Evolutionary conservation across 1,284 basidiomycete species (phyloP).

Genomic region (Leccinum solheimii): DNA sequence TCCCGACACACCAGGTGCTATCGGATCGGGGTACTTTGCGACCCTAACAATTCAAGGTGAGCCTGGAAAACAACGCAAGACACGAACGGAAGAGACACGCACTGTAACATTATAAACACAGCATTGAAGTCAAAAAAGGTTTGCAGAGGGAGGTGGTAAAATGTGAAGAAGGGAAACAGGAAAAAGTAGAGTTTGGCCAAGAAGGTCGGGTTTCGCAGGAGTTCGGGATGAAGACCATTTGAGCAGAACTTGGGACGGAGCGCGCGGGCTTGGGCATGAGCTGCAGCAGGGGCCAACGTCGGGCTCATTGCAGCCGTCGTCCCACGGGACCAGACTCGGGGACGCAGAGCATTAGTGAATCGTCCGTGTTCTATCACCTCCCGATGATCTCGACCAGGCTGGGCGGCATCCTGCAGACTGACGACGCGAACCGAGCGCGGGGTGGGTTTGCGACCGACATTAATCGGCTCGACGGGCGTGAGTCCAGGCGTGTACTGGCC

Average conservation of each 20-base stretch:
- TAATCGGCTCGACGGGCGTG: conserved; percentile 43
- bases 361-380: conserved; percentile 57
- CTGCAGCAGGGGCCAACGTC: conserved; percentile 45
- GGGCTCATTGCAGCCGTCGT: conserved; percentile 50
- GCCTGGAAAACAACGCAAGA: conserved; percentile 8
- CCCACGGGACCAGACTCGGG: conserved; percentile 62
- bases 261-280: conserved; percentile 35
- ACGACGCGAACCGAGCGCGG: conserved; percentile 73
- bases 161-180: conserved; percentile 63
- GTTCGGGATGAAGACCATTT: conserved; percentile 60
- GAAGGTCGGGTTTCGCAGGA: conserved; percentile 60
- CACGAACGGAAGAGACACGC: conserved; percentile 38
- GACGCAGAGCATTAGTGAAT: conserved; percentile 34
- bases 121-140: conserved; percentile 82
- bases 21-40: conserved; percentile 66
- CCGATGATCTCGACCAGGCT: conserved; percentile 38
- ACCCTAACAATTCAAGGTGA: conserved; percentile 45
- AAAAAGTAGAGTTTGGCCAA: conserved; percentile 62
- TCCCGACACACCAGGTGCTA: conserved; percentile 62
- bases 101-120: conserved; percentile 76
- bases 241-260: conserved; percentile 65
- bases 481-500: conserved; percentile 42
- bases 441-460: conserved; percentile 68
- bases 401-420: conserved; percentile 53
- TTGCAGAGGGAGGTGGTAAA: conserved; percentile 71